A percentile compares a stretch with the other conserved stretches of the same genome.
phyloP scores from a whole-genome alignment of 2,329 filamentous ascomycete species.

The Aspergillus sclerotialis region DNA sequence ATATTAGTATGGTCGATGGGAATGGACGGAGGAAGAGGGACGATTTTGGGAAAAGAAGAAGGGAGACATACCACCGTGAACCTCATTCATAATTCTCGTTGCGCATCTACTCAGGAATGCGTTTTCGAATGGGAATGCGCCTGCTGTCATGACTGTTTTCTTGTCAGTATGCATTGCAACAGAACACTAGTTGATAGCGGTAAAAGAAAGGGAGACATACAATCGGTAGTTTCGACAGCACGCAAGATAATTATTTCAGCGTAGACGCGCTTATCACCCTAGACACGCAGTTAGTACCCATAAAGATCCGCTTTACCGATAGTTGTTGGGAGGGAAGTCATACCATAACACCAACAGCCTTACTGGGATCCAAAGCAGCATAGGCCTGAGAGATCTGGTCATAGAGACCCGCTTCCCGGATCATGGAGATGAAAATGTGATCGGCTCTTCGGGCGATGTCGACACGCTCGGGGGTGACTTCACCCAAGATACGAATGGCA shows the following conservation, averaged over 20 bases:
- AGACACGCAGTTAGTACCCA: conserved; percentile 13
- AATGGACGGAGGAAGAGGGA: too few relatives aligned
- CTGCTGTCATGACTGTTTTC: conserved; percentile 59
- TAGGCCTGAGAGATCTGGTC: conserved; percentile 62
- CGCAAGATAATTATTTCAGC: conserved; percentile 56
- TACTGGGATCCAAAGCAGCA: conserved; percentile 59
- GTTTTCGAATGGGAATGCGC: conserved; percentile 60
- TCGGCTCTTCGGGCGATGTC: conserved; percentile 56
- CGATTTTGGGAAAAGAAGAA: conserved; percentile 4
- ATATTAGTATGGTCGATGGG: conserved; percentile 2
- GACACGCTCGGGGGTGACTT: conserved; percentile 72
- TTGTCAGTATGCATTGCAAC: conserved; percentile 1
- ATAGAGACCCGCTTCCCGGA: conserved; percentile 39
- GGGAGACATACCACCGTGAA: conserved; percentile 56
- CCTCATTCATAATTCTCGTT: conserved; percentile 67
- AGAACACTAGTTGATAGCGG: not conserved
- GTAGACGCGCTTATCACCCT: conserved; percentile 62
- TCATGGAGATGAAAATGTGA: conserved; percentile 42
- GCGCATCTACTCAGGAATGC: conserved; percentile 59
- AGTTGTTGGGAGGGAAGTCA: too few relatives aligned
- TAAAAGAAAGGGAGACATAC: conserved; percentile 2
- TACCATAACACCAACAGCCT: conserved; percentile 48
- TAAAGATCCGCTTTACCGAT: conserved; percentile 60
- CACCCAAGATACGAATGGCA: conserved; percentile 73
- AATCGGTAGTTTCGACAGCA: conserved; percentile 58